Percentiles rank a stretch among this genome's conserved stretches.
phyloP scores from a whole-genome alignment of 768 basidiomycete species.

The Mycena capillaripes region DNA sequence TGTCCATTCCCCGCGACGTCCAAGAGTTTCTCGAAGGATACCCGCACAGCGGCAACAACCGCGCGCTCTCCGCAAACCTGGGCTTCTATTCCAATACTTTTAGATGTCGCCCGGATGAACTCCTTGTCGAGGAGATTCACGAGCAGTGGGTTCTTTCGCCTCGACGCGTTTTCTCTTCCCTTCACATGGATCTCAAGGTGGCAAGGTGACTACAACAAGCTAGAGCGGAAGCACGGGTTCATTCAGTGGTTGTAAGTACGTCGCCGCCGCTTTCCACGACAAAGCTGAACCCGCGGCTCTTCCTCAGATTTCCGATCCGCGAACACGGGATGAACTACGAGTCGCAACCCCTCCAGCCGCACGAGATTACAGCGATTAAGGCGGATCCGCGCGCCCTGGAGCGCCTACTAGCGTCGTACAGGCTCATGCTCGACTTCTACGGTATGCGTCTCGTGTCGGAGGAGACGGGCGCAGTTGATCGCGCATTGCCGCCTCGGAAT shows the following conservation, averaged over 20 bases:
- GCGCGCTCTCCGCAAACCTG: constrained; percentile 60
- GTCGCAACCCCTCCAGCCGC: constrained; percentile 75
- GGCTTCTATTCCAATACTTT: constrained; percentile 72
- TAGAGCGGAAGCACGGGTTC: constrained; percentile 80
- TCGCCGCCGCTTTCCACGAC: constrained; percentile 1
- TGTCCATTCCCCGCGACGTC: constrained; percentile 68
- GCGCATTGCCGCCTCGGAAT: constrained; percentile 62
- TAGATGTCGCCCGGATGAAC: constrained; percentile 72
- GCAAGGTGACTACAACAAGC: constrained; percentile 69
- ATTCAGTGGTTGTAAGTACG: constrained; percentile 83
- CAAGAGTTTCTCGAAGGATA: constrained; percentile 71
- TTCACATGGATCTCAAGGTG: constrained; percentile 59
- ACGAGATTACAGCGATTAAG: constrained; percentile 74
- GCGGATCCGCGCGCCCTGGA: constrained; percentile 59
- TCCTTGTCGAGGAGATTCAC: constrained; percentile 75
- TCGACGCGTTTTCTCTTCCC: neutral
- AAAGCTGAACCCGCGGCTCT: neutral
- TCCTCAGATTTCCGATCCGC: constrained; percentile 75
- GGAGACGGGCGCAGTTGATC: constrained; percentile 72
- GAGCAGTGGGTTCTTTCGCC: constrained; percentile 56
- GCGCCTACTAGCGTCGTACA: constrained; percentile 72
- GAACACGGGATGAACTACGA: constrained; percentile 81
- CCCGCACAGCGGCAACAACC: constrained; percentile 58
- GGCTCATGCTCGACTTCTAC: constrained; percentile 85
- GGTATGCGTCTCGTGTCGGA: constrained; percentile 75